Evolutionary conservation across 768 basidiomycete species (phyloP).

Genomic region (Pleurotus sapidus): DNA sequence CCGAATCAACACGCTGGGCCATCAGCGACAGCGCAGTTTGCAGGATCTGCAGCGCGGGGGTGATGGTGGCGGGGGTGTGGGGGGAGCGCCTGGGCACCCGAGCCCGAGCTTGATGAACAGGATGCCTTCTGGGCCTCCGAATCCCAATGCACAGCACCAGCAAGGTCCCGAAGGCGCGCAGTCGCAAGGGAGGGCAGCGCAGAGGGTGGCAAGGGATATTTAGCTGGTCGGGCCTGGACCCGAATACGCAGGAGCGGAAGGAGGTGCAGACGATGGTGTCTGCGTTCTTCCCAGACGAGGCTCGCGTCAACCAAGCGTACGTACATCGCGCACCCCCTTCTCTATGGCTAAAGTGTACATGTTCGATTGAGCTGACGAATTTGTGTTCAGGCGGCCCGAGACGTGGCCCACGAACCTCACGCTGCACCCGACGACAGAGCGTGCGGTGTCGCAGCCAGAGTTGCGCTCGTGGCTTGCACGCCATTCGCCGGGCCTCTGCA

Average conservation of each 20-base stretch:
- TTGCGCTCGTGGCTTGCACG: conserved; percentile 48
- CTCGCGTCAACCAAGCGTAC: too few relatives aligned
- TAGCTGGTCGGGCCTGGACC: conserved; percentile 38
- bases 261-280: conserved; percentile 42
- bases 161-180: too few relatives aligned
- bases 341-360: neutral
- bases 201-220: conserved; percentile 46
- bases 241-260: conserved; percentile 30
- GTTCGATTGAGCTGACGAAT: neutral
- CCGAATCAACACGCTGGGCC: neutral
- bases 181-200: too few relatives aligned
- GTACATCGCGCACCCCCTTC: conserved; percentile 30
- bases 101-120: conserved; percentile 7
- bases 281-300: conserved; percentile 21
- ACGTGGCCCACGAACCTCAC: conserved; percentile 51
- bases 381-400: conserved; percentile 39
- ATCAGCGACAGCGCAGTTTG: conserved; percentile 11
- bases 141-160: too few relatives aligned
- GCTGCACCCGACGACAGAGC: conserved; percentile 38
- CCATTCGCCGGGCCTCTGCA: conserved; percentile 36
- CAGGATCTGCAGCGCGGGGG: neutral
- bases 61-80: neutral
- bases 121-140: neutral
- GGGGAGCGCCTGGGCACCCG: neutral
- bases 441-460: conserved; percentile 33